Base-by-base conservation (phyloP, 208 protist species). In the Crithidia bombi region DNA sequence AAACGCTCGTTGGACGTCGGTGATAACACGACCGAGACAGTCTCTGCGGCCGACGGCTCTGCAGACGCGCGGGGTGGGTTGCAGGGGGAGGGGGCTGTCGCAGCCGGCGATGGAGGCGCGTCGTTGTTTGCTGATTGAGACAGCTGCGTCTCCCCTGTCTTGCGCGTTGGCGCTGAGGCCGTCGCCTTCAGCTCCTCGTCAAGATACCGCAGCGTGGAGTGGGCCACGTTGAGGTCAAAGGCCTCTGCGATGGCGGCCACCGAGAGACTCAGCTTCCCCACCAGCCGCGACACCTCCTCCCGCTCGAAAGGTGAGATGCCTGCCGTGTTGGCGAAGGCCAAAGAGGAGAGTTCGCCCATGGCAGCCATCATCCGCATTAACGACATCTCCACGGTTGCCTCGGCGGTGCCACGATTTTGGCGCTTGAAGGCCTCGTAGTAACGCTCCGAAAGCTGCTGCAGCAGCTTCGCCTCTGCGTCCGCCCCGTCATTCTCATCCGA, bases 361-460 rank as follows among this genome's bases (percentile, higher is more conserved):
- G 78, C 79, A 0, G 84, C 82, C 80, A 94, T 89, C 80, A 94
- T 89, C 32, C 86, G 84, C 79, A 94, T 75, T 33, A 94, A 52
- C 0, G 82, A 78, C 14, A 75, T 75, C 59, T 85, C 77, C 28
- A 86, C 74, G 0, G 78, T 81, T n/a, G 75, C 72, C 1, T 66
- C 70, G 11, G 49, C 74, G 36, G 65, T 49, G 15, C 65, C 43
- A 25, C 85, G 68, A n/a, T 72, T 77, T 10, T 83, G 61, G 19
- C 70, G 41, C 58, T 69, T 64, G 66, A 89, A 69, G 17, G 64
- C 65, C 25, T 83, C 71, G 41, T 74, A 66, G 73, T 92, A 87
- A 51, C 72, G 73, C 49, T 87, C 56, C 25, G 76, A 79, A 33
- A 94, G 80, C 36, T 78, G 77, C 33, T 84, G 75, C 63, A 94